These are phyloP conservation scores for Phylloporus scabripes DNA, from an alignment of 768 basidiomycete genomes.

Conservation along the genomic window DNA sequence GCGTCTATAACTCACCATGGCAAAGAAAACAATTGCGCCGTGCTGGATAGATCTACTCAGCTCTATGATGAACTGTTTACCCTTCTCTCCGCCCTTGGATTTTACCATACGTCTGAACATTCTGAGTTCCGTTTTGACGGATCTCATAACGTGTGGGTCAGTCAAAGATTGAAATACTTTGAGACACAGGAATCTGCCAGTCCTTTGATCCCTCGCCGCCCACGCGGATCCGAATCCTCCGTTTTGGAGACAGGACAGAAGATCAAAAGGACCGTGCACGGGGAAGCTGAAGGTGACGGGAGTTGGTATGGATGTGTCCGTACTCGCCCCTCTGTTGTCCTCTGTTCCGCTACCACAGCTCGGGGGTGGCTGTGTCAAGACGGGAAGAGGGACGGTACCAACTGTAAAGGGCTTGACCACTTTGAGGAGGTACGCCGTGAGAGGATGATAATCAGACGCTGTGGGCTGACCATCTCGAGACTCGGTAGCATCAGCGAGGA, in stretches of 20 bases:
- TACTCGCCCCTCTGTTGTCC: background rate
- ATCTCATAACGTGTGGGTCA: conserved; percentile 4
- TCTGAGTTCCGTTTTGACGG: conserved; percentile 30
- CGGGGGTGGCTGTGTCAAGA: background rate
- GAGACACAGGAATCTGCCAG: conserved; percentile 35
- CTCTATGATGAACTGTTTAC: conserved; percentile 35
- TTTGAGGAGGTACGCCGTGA: background rate
- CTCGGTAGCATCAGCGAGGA: conserved; percentile 1
- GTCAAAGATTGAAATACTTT: conserved; percentile 28
- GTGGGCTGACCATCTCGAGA: background rate
- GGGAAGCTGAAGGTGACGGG: conserved; percentile 15
- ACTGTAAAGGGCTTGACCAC: background rate
- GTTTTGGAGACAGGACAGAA: conserved; percentile 12
- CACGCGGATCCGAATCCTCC: conserved; percentile 20
- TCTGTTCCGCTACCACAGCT: background rate
- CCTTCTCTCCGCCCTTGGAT: conserved; percentile 15
- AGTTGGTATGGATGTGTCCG: background rate
- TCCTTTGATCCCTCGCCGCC: conserved; percentile 21
- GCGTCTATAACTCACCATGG: conserved; percentile 32
- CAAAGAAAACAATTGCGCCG: conserved; percentile 27
- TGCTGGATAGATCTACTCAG: conserved; percentile 35
- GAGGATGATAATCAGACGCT: background rate
- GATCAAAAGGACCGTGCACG: conserved; percentile 23
- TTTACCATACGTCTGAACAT: conserved; percentile 33
- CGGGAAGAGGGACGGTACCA: background rate